Base-by-base conservation (phyloP, 176 grass and related monocot genomes). In the Secale cereale region DNA sequence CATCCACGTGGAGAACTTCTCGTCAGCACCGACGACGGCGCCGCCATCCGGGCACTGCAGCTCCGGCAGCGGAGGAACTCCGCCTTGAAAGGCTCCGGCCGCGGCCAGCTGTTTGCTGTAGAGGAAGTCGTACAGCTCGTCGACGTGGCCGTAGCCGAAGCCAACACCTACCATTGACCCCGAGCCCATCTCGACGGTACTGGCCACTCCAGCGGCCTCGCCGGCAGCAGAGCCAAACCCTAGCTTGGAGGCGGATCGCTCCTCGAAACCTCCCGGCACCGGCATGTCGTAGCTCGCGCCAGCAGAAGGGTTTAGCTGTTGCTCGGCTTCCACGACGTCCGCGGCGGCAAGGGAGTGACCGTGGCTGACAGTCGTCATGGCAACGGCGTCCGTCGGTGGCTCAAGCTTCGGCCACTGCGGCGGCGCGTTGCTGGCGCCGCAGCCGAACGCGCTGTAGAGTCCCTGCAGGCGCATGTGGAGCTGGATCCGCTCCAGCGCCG, bases 381-480 rank as follows among this genome's bases (percentile, higher is more conserved):
- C 70, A 19, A 91, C 70, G 52, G 89, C 85, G 70, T 91, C 89
- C 5, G 70, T n/a, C 76, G 76, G 83, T 23, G 81, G 35, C 76
- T 90, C 87, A 7, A 87, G 85, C 76, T 91, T 88, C 30, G 89
- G 85, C 88, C 90, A 90, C 32, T 80, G 65, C 60, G 76, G 72
- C 25, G 66, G 26, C 8, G 29, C 69, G 59, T 10, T 14, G 40
- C 6, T 29, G 87, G 26, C 59, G 27, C 70, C n/a, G 78, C 81
- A 80, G 32, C 71, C 60, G 74, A 87, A 89, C 60, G 92, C 43
- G 29, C 22, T 89, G 86, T 95, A 84, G 59, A 95, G 83, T 27
- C 97, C 93, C 73, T 96, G 95, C 36, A 98, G 91, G 76, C 92
- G 92, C 91, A 98, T 86, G 83, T 94, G 97, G 59, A 99, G 93